Evolutionary conservation across 306 rosid species (phyloP).

Genomic region (Elaeagnus macrophylla): DNA sequence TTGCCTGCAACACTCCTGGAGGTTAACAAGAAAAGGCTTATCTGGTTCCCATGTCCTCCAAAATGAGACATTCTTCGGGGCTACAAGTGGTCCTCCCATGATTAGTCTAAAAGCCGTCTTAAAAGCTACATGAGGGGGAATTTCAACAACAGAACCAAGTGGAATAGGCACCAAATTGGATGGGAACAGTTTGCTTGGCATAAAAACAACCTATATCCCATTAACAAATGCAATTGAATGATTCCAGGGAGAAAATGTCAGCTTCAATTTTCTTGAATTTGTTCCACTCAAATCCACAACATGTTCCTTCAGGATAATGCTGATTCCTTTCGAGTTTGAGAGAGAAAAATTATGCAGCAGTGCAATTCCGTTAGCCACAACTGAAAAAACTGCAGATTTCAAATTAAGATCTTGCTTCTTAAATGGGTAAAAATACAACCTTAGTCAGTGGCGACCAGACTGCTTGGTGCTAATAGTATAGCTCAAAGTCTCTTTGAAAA

Average conservation of each 20-base stretch:
- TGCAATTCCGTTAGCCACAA: conserved; percentile 25
- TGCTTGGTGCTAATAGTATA: conserved; percentile 20
- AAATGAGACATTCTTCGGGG: conserved; percentile 22
- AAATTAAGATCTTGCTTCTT: conserved; percentile 19
- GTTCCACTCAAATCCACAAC: conserved; percentile 19
- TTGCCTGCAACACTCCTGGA: conserved; percentile 16
- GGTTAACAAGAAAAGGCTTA: conserved; percentile 21
- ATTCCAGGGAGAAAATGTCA: conserved; percentile 19
- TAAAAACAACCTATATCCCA: conserved; percentile 24
- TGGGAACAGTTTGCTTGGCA: conserved; percentile 17
- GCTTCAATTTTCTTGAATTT: conserved; percentile 9
- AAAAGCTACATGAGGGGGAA: conserved; percentile 19
- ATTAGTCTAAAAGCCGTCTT: conserved; percentile 25
- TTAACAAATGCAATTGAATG: conserved; percentile 30
- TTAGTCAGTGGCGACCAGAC: conserved; percentile 27
- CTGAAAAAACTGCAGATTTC: conserved; percentile 28
- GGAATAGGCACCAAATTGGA: conserved; percentile 21
- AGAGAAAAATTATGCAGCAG: conserved; percentile 24
- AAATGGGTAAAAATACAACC: conserved; percentile 26
- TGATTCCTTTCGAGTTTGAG: not conserved
- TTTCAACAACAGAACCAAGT: conserved; percentile 12
- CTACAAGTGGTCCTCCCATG: conserved; percentile 30
- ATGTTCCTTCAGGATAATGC: conserved; percentile 19
- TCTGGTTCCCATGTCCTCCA: conserved; percentile 36
- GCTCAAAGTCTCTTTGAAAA: conserved; percentile 17